These are phyloP conservation scores for Auxenochlorella protothecoides DNA, from an alignment of 139 green algal species.

Conservation along the genomic window DNA sequence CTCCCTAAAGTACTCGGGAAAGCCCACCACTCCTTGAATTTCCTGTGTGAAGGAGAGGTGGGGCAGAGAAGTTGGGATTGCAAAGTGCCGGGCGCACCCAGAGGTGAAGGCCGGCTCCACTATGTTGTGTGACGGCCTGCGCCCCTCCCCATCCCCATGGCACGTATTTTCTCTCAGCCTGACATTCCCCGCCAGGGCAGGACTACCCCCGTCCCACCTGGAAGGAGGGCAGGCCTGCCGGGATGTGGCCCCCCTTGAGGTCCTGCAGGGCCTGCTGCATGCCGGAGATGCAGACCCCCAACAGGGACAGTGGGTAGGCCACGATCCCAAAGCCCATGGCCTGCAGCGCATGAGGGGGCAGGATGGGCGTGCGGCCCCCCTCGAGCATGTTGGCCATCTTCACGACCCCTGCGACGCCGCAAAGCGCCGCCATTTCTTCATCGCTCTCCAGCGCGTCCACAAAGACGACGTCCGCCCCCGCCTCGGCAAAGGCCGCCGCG, in stretches of 20 bases:
- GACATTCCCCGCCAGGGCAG: neutral
- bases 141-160: neutral
- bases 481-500: slow-evolving; percentile 74
- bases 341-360: slow-evolving; percentile 57
- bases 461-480: slow-evolving; percentile 89
- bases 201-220: neutral
- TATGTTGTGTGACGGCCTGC: too few relatives aligned
- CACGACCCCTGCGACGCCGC: slow-evolving; percentile 2
- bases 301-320: slow-evolving; percentile 75
- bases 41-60: neutral
- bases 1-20: slow-evolving; percentile 51
- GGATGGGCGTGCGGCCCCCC: slow-evolving; percentile 87
- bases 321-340: slow-evolving; percentile 82
- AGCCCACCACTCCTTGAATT: slow-evolving; percentile 47
- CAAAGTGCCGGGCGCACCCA: too few relatives aligned
- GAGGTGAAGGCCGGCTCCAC: too few relatives aligned
- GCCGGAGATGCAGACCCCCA: slow-evolving; percentile 60
- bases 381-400: slow-evolving; percentile 95
- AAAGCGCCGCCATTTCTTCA: slow-evolving; percentile 77
- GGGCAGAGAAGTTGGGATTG: too few relatives aligned
- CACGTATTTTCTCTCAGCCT: neutral
- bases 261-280: slow-evolving; percentile 53
- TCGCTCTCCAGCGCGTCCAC: slow-evolving; percentile 81
- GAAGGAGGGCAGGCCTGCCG: slow-evolving; percentile 17
- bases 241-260: slow-evolving; percentile 15